A percentile compares a stretch with the other conserved stretches of the same genome.
Evolutionary conservation across 257 asterid genomes (phyloP).

Genomic region (Nicotiana paniculata): DNA sequence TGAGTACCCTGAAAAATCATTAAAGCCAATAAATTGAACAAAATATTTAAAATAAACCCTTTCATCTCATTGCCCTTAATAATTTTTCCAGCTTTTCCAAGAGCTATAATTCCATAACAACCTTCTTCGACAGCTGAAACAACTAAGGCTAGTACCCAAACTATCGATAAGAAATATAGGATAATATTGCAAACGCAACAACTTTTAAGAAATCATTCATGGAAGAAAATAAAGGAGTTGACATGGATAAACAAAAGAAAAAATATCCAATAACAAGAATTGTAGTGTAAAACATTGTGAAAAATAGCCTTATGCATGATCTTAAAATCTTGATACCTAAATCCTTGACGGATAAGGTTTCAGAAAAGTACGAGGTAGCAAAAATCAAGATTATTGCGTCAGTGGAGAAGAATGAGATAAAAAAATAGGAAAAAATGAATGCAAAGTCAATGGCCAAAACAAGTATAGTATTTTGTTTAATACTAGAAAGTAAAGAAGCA

Average conservation of each 20-base stretch:
- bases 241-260: background rate
- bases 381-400: constrained; percentile 28
- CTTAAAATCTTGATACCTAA: constrained; percentile 10
- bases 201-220: background rate
- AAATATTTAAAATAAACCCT: constrained; percentile 34
- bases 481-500: background rate
- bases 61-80: constrained; percentile 35
- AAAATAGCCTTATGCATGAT: constrained; percentile 28
- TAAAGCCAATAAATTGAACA: constrained; percentile 8
- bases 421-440: constrained; percentile 13
- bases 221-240: background rate
- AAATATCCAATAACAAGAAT: constrained; percentile 23
- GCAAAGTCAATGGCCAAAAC: constrained; percentile 15
- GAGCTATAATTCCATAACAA: constrained; percentile 31
- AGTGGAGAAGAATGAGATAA: constrained; percentile 27
- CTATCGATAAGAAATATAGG: constrained; percentile 3
- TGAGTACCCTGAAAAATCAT: constrained; percentile 7
- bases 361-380: constrained; percentile 18
- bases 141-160: constrained; percentile 21
- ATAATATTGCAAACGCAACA: background rate
- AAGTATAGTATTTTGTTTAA: constrained; percentile 12
- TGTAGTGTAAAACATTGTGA: constrained; percentile 15
- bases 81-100: constrained; percentile 31
- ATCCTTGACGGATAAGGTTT: constrained; percentile 18
- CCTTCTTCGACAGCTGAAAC: constrained; percentile 36